Base-by-base conservation (phyloP, 768 basidiomycete genomes). In the Neoboletus subvelutipes region DNA sequence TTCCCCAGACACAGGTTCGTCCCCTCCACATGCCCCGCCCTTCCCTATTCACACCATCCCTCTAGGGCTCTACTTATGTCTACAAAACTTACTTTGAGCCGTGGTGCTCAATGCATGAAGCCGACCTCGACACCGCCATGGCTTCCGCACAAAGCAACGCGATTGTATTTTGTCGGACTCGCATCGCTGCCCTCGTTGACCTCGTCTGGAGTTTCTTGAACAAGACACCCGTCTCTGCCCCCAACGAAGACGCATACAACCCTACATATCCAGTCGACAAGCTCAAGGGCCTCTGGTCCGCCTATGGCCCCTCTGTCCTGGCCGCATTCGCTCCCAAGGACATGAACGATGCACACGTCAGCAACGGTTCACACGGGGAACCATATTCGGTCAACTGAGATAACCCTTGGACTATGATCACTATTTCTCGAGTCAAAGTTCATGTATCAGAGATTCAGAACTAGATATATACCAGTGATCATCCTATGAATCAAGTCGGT, bases 1-100 rank as follows among this genome's bases (percentile, higher is more conserved):
- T 90, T 18, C 87, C 87, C 8, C 86, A 88, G 73, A 86, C 80
- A 1, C 80, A 87, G 79, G 88, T 84, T 55, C 47, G 74, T 71
- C 34, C 40, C 26, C 47, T 33, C 11, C 40, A 29, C 52, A 12
- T 39, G 4, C 41, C 17, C 39, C 42, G 28, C 45, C 24, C 37
- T 49, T 33, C 17, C 34, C 28, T 45, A 50, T 46, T 65, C 57
- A 63, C 57, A 46, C 28, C 49, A 13, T 17, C 45, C n/a, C 26
- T 36, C 20, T 47, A 90, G 88, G 88, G 87, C 45, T 86, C 87
- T 6, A 81, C 80, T 1, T 86, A 82, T 70, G 71, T 90, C 54
- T 90, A 87, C 72, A 73, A 77, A 55, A 71, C 76, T 10, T 84
- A 83, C 66, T 60, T 90, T 4, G 77, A 82, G 50, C 88, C 88